phyloP scores from a whole-genome alignment of 2,329 filamentous ascomycete genomes.

The Colletotrichum sp. region DNA sequence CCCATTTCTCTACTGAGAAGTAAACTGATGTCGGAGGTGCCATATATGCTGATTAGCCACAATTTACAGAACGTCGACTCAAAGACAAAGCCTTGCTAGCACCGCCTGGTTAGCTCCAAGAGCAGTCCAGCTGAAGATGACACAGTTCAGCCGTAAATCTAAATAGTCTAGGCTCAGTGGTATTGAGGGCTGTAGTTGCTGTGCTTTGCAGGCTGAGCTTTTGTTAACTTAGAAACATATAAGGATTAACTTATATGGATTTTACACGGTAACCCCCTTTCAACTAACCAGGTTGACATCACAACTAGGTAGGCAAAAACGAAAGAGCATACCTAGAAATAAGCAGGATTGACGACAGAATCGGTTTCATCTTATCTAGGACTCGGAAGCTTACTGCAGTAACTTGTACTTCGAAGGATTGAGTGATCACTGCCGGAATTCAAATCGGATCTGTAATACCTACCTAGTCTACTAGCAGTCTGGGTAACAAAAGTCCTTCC shows the following conservation, averaged over 20 bases:
- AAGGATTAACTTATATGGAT: not conserved
- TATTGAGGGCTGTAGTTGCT: not conserved
- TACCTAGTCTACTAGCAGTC: not conserved
- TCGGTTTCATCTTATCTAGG: no score
- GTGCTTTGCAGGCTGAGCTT: not conserved
- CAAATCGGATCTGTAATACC: not conserved
- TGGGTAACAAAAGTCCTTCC: not conserved
- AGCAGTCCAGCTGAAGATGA: no score
- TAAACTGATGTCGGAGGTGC: no score
- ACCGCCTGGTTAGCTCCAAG: no score
- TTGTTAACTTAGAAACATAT: not conserved
- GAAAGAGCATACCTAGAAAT: no score
- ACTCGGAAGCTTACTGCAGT: not conserved
- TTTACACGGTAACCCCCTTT: not conserved
- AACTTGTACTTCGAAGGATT: not conserved
- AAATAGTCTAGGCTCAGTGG: not conserved
- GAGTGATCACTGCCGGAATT: not conserved
- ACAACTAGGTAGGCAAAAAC: not conserved
- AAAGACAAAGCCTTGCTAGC: no score
- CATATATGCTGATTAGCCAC: no score
- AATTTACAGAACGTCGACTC: no score
- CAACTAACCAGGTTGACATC: rapidly evolving
- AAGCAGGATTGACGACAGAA: no score
- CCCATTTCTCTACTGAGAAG: no score
- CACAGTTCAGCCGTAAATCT: no score